Base-by-base conservation (phyloP, 768 basidiomycete species). In the Lentinula aciculospora region DNA sequence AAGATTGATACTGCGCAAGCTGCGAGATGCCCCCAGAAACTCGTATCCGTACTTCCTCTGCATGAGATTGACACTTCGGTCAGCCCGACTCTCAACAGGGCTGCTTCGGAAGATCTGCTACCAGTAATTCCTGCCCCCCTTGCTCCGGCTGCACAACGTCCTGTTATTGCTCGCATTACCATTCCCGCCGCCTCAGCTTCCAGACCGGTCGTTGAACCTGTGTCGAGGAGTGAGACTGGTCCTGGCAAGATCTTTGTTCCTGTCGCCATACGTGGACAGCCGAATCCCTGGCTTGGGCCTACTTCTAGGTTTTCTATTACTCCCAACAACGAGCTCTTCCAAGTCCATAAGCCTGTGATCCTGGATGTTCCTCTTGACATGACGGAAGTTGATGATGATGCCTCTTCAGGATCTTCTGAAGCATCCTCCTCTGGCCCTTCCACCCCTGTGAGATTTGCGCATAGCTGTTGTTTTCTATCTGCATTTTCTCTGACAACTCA, bases 1-100 rank as follows among this genome's bases (percentile, higher is more conserved):
- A 62, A 58, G 5, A 68, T 86, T 48, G 72, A 80, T 67, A 73
- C 77, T 25, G 61, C 65, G 15, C 69, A 65, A 25, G 81, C 83
- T 1, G 66, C 70, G 37, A 64, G 64, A 17, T 78, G 77, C 54
- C 73, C 77, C 4, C 69, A 67, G 12, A 64, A 60, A 32, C 61
- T 67, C 7, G 70, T 84, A 57, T 78, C 81, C 56, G 61, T 64
- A 2, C 31, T 70, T 32, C 79, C 78, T 57, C 65, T 75, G 9
- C 72, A 73, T 13, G 64, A 76, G 31, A 60, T 73, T 23, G 76
- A 76, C 49, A 59, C 63, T n/a, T 55, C 64, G 28, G 58, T 59
- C 29, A 63, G 56, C 53, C 68, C 67, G 2, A 21, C 47, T 21
- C 9, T 60, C 7, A 40, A 23, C 19, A 25, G 25, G 28, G 58